These are phyloP conservation scores for Nitzschia sp. DNA, from an alignment of 108 stramenopile genomes.

Conservation along the genomic window DNA sequence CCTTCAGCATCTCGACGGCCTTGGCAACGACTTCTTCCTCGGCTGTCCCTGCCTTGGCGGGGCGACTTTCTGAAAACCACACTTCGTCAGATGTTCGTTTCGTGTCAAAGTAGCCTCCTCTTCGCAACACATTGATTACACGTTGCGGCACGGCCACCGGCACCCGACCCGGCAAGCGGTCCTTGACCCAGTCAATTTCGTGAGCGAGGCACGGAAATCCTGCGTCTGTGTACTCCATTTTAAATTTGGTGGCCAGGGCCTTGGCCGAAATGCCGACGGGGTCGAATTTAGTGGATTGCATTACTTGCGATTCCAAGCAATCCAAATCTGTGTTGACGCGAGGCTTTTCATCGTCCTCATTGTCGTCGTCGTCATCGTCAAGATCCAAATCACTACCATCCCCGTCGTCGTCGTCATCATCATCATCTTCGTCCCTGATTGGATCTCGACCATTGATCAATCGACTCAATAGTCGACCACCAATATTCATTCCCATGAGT, in stretches of 20 bases:
- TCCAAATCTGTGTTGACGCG: slow-evolving; percentile 27
- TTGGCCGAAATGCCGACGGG: slow-evolving; percentile 80
- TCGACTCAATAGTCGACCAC: slow-evolving; percentile 57
- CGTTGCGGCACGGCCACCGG: slow-evolving; percentile 66
- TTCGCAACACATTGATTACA: slow-evolving; percentile 51
- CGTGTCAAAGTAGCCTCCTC: slow-evolving; percentile 67
- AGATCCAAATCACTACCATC: slow-evolving; percentile 33
- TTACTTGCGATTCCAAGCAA: slow-evolving; percentile 74
- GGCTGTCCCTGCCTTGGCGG: slow-evolving; percentile 31
- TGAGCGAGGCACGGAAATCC: slow-evolving; percentile 68
- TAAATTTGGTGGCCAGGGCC: slow-evolving; percentile 73
- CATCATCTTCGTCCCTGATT: slow-evolving; percentile 26
- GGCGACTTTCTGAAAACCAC: slow-evolving; percentile 47
- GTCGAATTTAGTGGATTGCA: slow-evolving; percentile 56
- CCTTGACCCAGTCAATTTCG: slow-evolving; percentile 59
- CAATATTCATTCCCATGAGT: slow-evolving; percentile 47
- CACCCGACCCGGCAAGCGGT: slow-evolving; percentile 51
- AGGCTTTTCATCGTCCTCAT: slow-evolving; percentile 22
- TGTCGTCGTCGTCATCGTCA: slow-evolving; percentile 34
- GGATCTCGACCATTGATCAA: slow-evolving; percentile 60
- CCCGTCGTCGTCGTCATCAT: slow-evolving; percentile 41
- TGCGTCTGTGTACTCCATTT: slow-evolving; percentile 57
- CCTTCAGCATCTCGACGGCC: slow-evolving; percentile 47
- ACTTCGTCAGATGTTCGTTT: slow-evolving; percentile 48
- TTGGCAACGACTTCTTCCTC: slow-evolving; percentile 40